Base-by-base conservation (phyloP, 495 filamentous ascomycete genomes). In the Physcia stellaris region DNA sequence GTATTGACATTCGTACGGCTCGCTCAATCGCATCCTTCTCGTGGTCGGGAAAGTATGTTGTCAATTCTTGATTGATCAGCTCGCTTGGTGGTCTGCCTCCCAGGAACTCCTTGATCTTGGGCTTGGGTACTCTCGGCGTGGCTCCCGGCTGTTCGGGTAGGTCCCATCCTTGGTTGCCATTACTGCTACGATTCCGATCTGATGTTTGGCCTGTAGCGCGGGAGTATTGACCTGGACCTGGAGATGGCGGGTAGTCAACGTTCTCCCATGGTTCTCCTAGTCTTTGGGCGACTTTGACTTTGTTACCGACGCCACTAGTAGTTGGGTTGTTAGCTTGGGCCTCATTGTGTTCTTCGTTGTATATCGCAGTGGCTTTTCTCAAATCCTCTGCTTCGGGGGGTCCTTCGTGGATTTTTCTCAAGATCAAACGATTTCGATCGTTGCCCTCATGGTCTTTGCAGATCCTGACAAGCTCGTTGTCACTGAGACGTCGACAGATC, bases 1-100 rank as follows among this genome's bases (percentile, higher is more conserved):
- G 72, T 48, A 94, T 77, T 2, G 86, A 93, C 60, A 93, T 74
- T 27, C 86, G 80, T 46, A 94, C 84, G 0, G 90, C 95, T 50
- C 84, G 74, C 51, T 94, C 92, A 43, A 99, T 92, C 40, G 86
- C 83, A 53, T 94, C 85, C 36, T 80, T 75, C 26, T 84, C 78
- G 52, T 94, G 86, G 48, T 93, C 87, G 2, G 90, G 90, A 71
- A 99, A 99, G 62, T 95, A 99, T 5, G 87, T 87, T 10, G 81
- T 82, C 28, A 96, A 68, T 54, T 99, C 90, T 20, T 86, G 86
- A 32, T 87, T 90, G 52, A 99, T 96, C 62, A 99, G 70, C 62
- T 96, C 92, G 56, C 86, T 94, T 2, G 92, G 92, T 13, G 90
- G 90, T 50, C 90, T 67, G 40, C 86, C 75, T 35, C 92, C 90